Evolutionary conservation across 192 early-diverging fungal genomes (phyloP).

Genomic region (Coemansia erecta): DNA sequence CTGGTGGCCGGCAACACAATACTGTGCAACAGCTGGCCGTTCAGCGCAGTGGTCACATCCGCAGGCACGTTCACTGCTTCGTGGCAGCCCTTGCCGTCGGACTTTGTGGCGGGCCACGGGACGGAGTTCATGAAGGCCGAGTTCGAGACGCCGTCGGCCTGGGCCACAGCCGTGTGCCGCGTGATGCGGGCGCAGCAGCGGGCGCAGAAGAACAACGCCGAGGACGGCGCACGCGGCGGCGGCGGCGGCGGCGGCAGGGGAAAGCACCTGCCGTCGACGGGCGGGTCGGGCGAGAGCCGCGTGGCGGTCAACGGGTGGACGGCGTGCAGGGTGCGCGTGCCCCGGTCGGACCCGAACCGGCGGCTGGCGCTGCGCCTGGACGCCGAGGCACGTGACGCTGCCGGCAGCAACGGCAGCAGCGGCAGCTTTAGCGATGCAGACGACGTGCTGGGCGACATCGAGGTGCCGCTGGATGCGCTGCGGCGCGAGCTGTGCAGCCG

Average conservation of each 20-base stretch:
- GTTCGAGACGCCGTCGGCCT: slow-evolving; percentile 64
- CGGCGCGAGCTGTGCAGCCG: slow-evolving; percentile 27
- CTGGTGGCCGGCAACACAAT: slow-evolving; percentile 23
- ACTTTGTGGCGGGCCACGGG: slow-evolving; percentile 21
- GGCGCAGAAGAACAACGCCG: slow-evolving; percentile 12
- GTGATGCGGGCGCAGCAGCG: slow-evolving; percentile 47
- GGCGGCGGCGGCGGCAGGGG: background rate
- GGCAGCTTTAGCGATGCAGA: background rate
- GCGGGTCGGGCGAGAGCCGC: slow-evolving; percentile 29
- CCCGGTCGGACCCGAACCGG: slow-evolving; percentile 18
- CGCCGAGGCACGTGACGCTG: background rate
- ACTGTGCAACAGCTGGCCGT: slow-evolving; percentile 53
- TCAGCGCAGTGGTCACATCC: slow-evolving; percentile 30
- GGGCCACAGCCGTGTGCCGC: slow-evolving; percentile 62
- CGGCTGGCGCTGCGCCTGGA: slow-evolving; percentile 18
- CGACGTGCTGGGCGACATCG: background rate
- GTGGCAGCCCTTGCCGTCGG: slow-evolving; percentile 30
- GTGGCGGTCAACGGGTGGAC: slow-evolving; percentile 70
- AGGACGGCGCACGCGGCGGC: too few species aligned
- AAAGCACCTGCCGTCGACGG: background rate
- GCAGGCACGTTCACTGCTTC: slow-evolving; percentile 29
- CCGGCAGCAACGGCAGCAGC: too few species aligned
- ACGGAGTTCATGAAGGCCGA: slow-evolving; percentile 40
- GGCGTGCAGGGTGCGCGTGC: slow-evolving; percentile 54
- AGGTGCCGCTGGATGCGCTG: slow-evolving; percentile 35